phyloP scores from a whole-genome alignment of 495 filamentous ascomycete genomes.

The Sphaerosporella brunnea region DNA sequence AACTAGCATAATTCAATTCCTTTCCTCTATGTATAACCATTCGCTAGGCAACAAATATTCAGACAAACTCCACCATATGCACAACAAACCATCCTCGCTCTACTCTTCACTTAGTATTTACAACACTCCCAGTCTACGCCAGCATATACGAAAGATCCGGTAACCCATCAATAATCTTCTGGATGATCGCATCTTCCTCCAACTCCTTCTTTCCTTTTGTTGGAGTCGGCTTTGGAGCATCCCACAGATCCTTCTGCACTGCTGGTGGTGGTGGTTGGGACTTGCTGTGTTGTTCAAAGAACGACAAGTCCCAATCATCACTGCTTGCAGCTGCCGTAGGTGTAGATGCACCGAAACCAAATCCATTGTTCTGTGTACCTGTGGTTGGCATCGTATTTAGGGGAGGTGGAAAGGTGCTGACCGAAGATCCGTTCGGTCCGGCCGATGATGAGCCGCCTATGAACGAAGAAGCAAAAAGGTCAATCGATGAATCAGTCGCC shows the following conservation, averaged over 20 bases:
- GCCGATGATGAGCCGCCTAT: too few species aligned
- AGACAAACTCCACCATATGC: too few species aligned
- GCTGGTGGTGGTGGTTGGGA: conserved; percentile 6
- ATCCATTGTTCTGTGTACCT: not conserved
- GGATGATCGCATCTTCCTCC: conserved; percentile 19
- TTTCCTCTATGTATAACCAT: not conserved
- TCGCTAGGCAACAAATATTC: not conserved
- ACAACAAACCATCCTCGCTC: too few species aligned
- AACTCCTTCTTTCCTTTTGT: conserved; percentile 14
- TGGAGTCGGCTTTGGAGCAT: conserved; percentile 9
- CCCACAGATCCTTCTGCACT: conserved; percentile 15
- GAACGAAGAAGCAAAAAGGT: too few species aligned
- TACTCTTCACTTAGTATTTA: too few species aligned
- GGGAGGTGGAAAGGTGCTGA: too few species aligned
- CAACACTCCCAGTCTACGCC: conserved; percentile 5
- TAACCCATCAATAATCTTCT: conserved; percentile 24
- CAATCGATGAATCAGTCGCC: too few species aligned
- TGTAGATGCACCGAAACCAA: conserved; percentile 5
- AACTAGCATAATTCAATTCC: not conserved
- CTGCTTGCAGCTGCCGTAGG: not conserved
- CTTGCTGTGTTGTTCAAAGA: conserved; percentile 15
- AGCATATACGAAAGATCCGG: conserved; percentile 31
- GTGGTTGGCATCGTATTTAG: too few species aligned
- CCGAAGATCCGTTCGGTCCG: too few species aligned
- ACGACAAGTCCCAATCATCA: conserved; percentile 24